phyloP scores from a whole-genome alignment of 2,329 filamentous ascomycete species.

The Stemphylium lycopersici region DNA sequence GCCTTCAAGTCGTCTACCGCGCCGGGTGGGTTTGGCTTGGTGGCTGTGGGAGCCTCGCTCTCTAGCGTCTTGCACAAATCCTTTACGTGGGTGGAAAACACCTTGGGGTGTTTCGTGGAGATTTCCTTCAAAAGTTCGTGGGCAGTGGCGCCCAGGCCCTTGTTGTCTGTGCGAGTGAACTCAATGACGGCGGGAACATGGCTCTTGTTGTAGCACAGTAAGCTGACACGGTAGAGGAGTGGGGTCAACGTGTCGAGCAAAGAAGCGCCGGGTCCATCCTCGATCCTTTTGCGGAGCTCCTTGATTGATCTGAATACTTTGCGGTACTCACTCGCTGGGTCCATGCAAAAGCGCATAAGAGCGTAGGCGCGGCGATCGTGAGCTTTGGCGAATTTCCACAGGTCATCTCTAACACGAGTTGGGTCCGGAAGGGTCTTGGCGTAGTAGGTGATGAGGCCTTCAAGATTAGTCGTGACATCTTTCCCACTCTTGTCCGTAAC shows the following conservation, averaged over 20 bases:
- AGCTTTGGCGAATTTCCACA: constrained; percentile 88
- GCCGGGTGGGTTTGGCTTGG: constrained; percentile 69
- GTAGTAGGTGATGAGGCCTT: constrained; percentile 74
- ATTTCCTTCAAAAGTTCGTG: constrained; percentile 93
- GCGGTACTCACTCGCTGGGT: constrained; percentile 86
- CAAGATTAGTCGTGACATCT: constrained; percentile 72
- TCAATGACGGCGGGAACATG: constrained; percentile 91
- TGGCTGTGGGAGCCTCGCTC: constrained; percentile 75
- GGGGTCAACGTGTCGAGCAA: constrained; percentile 81
- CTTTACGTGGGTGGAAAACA: constrained; percentile 91
- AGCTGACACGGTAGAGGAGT: constrained; percentile 80
- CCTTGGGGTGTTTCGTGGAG: constrained; percentile 83
- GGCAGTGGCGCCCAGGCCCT: constrained; percentile 76
- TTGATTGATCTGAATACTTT: constrained; percentile 89
- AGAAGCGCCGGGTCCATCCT: constrained; percentile 66
- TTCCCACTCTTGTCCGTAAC: constrained; percentile 74
- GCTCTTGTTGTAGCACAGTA: constrained; percentile 91
- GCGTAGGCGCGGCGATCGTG: constrained; percentile 91
- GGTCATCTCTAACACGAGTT: constrained; percentile 72
- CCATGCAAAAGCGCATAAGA: constrained; percentile 83
- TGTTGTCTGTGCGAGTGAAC: constrained; percentile 81
- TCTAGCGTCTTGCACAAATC: constrained; percentile 88
- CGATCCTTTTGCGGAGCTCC: constrained; percentile 83
- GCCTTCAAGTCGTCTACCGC: constrained; percentile 93
- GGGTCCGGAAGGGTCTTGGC: constrained; percentile 78